phyloP scores from a whole-genome alignment of 768 basidiomycete species.

The Tulasnella sp. region DNA sequence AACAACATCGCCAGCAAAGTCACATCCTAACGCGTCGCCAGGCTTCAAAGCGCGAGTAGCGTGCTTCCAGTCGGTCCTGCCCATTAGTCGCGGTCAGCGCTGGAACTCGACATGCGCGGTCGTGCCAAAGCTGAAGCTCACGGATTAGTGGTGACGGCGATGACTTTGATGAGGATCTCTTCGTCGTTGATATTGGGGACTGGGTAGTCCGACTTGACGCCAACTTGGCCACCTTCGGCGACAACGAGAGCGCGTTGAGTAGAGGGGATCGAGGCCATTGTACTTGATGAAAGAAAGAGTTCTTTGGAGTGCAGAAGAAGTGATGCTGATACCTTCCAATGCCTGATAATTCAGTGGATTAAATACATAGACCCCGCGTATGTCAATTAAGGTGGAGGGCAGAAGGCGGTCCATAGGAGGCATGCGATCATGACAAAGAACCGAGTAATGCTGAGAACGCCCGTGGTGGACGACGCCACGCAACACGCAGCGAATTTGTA shows the following conservation, averaged over 20 bases:
- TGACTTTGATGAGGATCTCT: constrained; percentile 28
- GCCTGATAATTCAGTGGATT: neutral
- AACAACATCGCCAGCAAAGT: constrained; percentile 34
- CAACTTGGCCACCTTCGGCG: neutral
- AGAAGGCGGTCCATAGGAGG: neutral
- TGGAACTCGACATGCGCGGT: too few relatives aligned
- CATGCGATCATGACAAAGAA: neutral
- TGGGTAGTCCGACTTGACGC: neutral
- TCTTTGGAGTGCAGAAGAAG: neutral
- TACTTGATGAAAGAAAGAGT: neutral
- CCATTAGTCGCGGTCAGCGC: neutral
- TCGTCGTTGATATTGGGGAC: constrained; percentile 12
- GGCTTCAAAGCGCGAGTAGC: constrained; percentile 27
- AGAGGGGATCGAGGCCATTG: neutral
- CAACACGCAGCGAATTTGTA: neutral
- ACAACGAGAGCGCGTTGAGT: constrained; percentile 12
- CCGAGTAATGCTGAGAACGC: neutral
- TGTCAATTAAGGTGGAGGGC: neutral
- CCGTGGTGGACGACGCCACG: neutral
- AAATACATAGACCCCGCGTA: neutral
- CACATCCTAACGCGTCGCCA: constrained; percentile 31
- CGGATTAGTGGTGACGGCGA: constrained; percentile 32
- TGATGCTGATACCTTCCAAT: neutral
- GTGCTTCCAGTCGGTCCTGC: constrained; percentile 25
- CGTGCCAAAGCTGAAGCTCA: neutral